A percentile compares a stretch with the other conserved stretches of the same genome.
phyloP scores from a whole-genome alignment of 208 protist genomes.

The Trichomonas tenax region DNA sequence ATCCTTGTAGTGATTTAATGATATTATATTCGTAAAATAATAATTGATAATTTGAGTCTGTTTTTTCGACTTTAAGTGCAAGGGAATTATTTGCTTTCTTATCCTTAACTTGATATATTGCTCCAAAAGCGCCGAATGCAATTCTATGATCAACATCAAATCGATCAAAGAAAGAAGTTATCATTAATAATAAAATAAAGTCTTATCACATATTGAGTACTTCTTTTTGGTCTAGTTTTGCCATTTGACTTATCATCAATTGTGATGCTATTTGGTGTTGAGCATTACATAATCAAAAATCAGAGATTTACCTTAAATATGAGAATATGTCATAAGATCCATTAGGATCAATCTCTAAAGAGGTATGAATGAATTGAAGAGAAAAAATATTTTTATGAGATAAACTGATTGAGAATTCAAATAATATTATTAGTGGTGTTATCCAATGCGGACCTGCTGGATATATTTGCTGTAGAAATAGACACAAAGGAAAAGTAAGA shows the following conservation, averaged over 20 bases:
- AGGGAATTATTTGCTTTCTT: too few relatives aligned
- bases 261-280: too few relatives aligned
- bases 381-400: background rate
- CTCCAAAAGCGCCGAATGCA: background rate
- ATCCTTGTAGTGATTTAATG: too few relatives aligned
- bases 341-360: too few relatives aligned
- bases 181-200: background rate
- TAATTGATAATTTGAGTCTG: background rate
- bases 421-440: background rate
- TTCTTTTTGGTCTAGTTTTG: too few relatives aligned
- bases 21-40: background rate
- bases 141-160: background rate
- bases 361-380: background rate
- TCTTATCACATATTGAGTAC: too few relatives aligned
- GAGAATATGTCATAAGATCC: too few relatives aligned
- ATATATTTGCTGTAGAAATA: conserved; percentile 20
- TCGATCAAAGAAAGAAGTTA: background rate
- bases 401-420: background rate
- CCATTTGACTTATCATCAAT: too few relatives aligned
- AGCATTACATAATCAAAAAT: too few relatives aligned
- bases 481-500: background rate
- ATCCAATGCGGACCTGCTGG: background rate
- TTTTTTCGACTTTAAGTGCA: background rate
- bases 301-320: too few relatives aligned
- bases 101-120: background rate